Conservation (phyloP, 176 grass and related monocot genomes). For the Rhynchospora pubera region DNA sequence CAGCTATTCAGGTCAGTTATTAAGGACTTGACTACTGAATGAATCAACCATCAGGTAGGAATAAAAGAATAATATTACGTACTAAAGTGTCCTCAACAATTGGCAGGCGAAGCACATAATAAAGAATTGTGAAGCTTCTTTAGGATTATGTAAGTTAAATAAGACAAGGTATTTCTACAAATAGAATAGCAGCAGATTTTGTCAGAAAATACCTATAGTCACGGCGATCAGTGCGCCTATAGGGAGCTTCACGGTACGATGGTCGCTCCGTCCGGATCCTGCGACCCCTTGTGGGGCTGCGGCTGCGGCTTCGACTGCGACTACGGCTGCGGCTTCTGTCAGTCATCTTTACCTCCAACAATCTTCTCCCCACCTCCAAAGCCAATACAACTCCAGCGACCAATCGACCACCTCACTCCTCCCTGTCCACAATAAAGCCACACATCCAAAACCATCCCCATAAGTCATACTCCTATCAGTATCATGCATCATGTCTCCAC, state of each 20-base stretch:
- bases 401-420: conserved; percentile 24
- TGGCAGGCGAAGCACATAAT: too few species aligned
- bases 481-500: conserved; percentile 48
- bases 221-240: conserved; percentile 55
- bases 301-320: conserved; percentile 39
- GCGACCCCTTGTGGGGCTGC: conserved; percentile 59
- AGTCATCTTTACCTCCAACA: conserved; percentile 29
- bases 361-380: conserved; percentile 33
- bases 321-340: conserved; percentile 15
- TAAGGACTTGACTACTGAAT: too few species aligned
- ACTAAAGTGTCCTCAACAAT: too few species aligned
- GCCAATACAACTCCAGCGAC: conserved; percentile 39
- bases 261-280: conserved; percentile 82
- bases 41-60: too few species aligned
- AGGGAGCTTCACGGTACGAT: conserved; percentile 79
- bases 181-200: background rate
- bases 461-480: conserved; percentile 46
- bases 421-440: conserved; percentile 95
- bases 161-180: background rate
- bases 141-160: too few species aligned
- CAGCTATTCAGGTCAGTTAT: too few species aligned
- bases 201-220: conserved; percentile 32
- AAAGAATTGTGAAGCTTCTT: too few species aligned
- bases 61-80: too few species aligned
- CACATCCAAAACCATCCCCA: conserved; percentile 50